Base-by-base conservation (phyloP, 2,329 filamentous ascomycete species). In the Clathrospora elynae region DNA sequence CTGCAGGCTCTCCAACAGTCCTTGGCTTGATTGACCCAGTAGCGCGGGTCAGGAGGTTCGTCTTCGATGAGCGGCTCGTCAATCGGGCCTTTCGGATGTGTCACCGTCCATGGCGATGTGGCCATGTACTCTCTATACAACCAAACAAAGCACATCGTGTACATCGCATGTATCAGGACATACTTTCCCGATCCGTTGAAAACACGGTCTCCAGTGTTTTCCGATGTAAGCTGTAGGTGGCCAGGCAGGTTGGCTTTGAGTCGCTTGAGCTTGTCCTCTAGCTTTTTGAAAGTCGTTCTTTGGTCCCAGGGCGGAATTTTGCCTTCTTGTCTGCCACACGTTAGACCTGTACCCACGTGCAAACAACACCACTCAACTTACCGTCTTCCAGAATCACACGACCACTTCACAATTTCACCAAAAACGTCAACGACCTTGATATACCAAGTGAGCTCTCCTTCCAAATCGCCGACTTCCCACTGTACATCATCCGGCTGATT, bases 61-160 rank as follows among this genome's bases (percentile, higher is more conserved):
- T 49, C 45, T 2, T 23, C 17, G 5, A 51, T 63, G 28, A 71
- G 70, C 41, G 73, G 68, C 9, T 75, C 62, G 53, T 87, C 84
- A 8, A 86, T 65, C 0, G 85, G 84, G 2, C 80, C 80, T 30
- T 73, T 59, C 2, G 79, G 79, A 53, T 75, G 75, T 14, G 66
- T 58, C 51, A 73, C 74, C 12, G 72, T 71, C 30, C 85, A 73
- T 2, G 84, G 81, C 11, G 85, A 76, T 57, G 85, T 86, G 0
- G 84, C 83, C 17, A 87, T 76, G 49, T 84, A 87, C 61, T 87
- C 84, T 49, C 85, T 76, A 57, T 87, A 82, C 18, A 88, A 73
- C 71, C 86, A 82, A 49, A 89, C 83, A 42, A 79, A 77, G 61
- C 83, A 87, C 2, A 88, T 73, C 2, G 80, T 78, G 45, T 82